These are phyloP conservation scores for Cyphellophora europaea DNA, from an alignment of 2,329 filamentous ascomycete species.

Conservation along the genomic window DNA sequence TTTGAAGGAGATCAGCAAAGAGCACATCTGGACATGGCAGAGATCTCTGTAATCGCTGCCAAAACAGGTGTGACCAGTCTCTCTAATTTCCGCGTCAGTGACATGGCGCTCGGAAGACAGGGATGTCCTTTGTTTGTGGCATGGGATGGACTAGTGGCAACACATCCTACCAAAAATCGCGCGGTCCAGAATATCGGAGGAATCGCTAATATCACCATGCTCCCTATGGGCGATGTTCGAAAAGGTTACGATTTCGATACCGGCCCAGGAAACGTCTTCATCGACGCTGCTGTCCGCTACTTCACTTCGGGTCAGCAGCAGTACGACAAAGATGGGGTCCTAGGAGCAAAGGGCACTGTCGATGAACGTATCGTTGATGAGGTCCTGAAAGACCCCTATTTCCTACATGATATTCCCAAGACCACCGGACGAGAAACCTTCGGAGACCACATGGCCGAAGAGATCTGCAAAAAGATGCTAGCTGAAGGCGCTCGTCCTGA, in stretches of 20 bases:
- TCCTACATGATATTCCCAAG: slow-evolving; percentile 41
- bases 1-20: slow-evolving; percentile 16
- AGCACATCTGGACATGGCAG: slow-evolving; percentile 17
- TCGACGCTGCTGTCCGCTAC: slow-evolving; percentile 46
- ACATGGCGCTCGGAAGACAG: slow-evolving; percentile 19
- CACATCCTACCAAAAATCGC: slow-evolving; percentile 17
- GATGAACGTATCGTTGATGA: slow-evolving; percentile 42
- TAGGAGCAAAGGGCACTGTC: slow-evolving; percentile 40
- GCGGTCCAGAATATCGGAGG: slow-evolving; percentile 19
- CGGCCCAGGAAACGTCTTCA: slow-evolving; percentile 46
- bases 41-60: slow-evolving; percentile 18
- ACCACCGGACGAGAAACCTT: slow-evolving; percentile 53
- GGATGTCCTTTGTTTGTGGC: slow-evolving; percentile 19
- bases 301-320: slow-evolving; percentile 42
- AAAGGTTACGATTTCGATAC: slow-evolving; percentile 44
- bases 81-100: slow-evolving; percentile 18
- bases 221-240: slow-evolving; percentile 26
- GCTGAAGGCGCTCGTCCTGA: slow-evolving; percentile 34
- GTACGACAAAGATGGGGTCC: slow-evolving; percentile 43
- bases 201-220: slow-evolving; percentile 20
- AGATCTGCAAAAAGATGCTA: slow-evolving; percentile 38
- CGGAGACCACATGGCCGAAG: slow-evolving; percentile 44
- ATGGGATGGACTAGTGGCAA: slow-evolving; percentile 15
- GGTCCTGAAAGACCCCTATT: slow-evolving; percentile 43
- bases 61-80: slow-evolving; percentile 18